Percentiles rank a stretch among this genome's conserved stretches.
phyloP scores from a whole-genome alignment of 2,329 filamentous ascomycete species.

The Neofusicoccum ribis region DNA sequence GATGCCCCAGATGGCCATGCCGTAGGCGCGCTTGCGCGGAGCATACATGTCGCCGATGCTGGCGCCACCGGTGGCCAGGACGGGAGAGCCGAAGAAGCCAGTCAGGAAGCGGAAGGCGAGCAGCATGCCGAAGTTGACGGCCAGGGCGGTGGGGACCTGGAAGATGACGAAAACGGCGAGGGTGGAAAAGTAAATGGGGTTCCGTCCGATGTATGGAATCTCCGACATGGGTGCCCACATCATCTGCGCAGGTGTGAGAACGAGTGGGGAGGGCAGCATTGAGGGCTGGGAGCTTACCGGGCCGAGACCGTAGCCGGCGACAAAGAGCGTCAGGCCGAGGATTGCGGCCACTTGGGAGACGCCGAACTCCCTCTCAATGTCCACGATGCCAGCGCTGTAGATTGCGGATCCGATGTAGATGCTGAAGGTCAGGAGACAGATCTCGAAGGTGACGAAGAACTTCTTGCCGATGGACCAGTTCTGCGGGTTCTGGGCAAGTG shows the following conservation, averaged over 20 bases:
- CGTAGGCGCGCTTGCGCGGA: slow-evolving; percentile 41
- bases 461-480: slow-evolving; percentile 50
- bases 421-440: slow-evolving; percentile 50
- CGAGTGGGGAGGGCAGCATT: not conserved
- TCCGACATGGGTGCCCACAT: slow-evolving; percentile 49
- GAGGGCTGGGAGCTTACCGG: slow-evolving; percentile 24
- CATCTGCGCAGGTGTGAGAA: slow-evolving; percentile 22
- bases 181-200: slow-evolving; percentile 46
- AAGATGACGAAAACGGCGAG: slow-evolving; percentile 50
- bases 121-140: slow-evolving; percentile 52
- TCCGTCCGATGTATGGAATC: slow-evolving; percentile 49
- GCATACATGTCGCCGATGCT: slow-evolving; percentile 48
- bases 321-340: slow-evolving; percentile 44
- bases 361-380: slow-evolving; percentile 40
- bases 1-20: slow-evolving; percentile 43
- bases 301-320: slow-evolving; percentile 35
- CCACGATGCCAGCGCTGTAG: slow-evolving; percentile 43
- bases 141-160: slow-evolving; percentile 47
- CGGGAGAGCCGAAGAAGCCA: slow-evolving; percentile 50
- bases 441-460: slow-evolving; percentile 46
- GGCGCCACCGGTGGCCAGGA: slow-evolving; percentile 49
- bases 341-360: slow-evolving; percentile 43
- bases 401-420: slow-evolving; percentile 51
- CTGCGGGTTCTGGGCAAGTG: slow-evolving; percentile 41
- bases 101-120: slow-evolving; percentile 53